Evolutionary conservation across 768 basidiomycete genomes (phyloP), one percentile per base, ranked within the genome.

Genomic region (Pleurotus tuoliensis): DNA sequence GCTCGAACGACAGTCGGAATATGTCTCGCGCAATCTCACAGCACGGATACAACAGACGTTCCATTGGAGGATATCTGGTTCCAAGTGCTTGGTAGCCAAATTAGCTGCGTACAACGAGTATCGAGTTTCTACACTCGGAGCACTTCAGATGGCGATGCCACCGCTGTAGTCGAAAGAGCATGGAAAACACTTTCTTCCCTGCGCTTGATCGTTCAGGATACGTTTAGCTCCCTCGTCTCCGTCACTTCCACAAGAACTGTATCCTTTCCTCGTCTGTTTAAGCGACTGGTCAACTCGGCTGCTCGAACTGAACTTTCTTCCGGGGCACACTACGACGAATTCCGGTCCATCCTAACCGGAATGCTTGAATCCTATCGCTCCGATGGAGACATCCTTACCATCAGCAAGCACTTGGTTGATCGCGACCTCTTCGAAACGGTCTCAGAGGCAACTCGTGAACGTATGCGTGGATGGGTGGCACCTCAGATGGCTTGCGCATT

Each of bases 321-420:
- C 20, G 80, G 83, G 34, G 82, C 85, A 11, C 83, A 86, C 24
- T 98, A 98, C 70, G 85, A 87, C 18, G 95, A 98, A 70, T 96
- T 98, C 71, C 82, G 93, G 45, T 82, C 84, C 9, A 94, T 99
- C 58, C 76, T 99, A 27, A 87, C 86, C 0, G 90, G 92, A n/a
- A 99, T 98, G 92, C 72, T 98, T 63, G 94, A 96, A 65, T 89
- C 93, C 2, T 98, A 98, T 72, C 84, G 88, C 39, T 84, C 89
- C 3, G 95, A 99, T 61, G 92, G 90, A 24, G 95, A 98, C 61
- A 84, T 95, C 79, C 75, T 98, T 22, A 71, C 78, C 43, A 94
- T 96, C 63, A 90, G 93, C 20, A 91, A 88, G 60, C 84, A 85
- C 58, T 73, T 98, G 45, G 75, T 94, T 43, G 82, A 89, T 59